These are phyloP conservation scores for Diaporthe amygdali DNA, from an alignment of 2,329 filamentous ascomycete species.

Conservation along the genomic window DNA sequence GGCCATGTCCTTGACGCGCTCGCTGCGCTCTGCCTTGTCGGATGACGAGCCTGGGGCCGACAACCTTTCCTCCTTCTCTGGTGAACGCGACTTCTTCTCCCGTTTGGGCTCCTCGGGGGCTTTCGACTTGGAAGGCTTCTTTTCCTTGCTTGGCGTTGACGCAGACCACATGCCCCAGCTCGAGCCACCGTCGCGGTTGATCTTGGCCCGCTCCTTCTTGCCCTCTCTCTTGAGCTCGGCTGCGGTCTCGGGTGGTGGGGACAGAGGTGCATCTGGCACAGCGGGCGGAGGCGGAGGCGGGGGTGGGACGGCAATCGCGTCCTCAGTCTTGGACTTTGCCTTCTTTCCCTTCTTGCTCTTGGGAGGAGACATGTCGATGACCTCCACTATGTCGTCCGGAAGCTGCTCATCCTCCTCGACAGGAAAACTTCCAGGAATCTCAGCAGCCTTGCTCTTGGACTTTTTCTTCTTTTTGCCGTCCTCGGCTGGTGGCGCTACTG, in stretches of 20 bases:
- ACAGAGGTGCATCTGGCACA: conserved; percentile 52
- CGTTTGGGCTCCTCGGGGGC: conserved; percentile 61
- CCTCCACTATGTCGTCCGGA: conserved; percentile 48
- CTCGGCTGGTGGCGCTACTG: conserved; percentile 35
- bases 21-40: conserved; percentile 66
- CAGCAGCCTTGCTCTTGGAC: conserved; percentile 42
- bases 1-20: conserved; percentile 39
- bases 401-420: conserved; percentile 48
- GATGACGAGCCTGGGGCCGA: conserved; percentile 75
- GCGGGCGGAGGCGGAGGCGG: conserved; percentile 36
- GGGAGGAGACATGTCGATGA: conserved; percentile 55
- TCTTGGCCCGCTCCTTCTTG: conserved; percentile 79
- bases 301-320: not conserved
- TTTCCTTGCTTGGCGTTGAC: conserved; percentile 54
- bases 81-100: conserved; percentile 51
- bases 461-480: conserved; percentile 44
- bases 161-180: conserved; percentile 81
- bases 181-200: conserved; percentile 69
- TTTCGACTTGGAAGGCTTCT: conserved; percentile 68
- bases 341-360: conserved; percentile 39
- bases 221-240: conserved; percentile 50
- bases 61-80: conserved; percentile 67
- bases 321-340: conserved; percentile 30
- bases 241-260: conserved; percentile 56
- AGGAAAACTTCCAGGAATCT: conserved; percentile 64